Evolutionary conservation across 768 basidiomycete species (phyloP), one percentile per base, ranked within the genome.

Genomic region (Suillus variegatus): DNA sequence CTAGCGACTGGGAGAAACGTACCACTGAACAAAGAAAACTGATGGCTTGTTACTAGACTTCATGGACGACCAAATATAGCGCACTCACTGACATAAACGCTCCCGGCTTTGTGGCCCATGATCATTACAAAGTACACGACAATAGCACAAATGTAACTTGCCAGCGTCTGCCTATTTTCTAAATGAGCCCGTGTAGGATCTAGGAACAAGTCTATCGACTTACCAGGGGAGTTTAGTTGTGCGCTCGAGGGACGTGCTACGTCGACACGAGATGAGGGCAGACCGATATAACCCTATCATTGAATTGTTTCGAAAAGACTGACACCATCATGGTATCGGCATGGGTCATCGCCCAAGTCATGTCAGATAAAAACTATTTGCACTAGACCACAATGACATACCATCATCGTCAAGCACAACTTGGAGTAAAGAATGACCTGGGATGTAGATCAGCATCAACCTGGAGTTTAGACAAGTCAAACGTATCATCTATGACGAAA

Each of bases 401-500:
- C 88, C 84, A 36, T 70, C 67, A n/a, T 91, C 86, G 36, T 88
- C 82, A 40, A 91, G 77, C 16, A 90, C 82, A 38, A 78, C 66
- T 69, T 89, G 84, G 13, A 90, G 65, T 22, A 91, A 73, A 0
- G 90, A 84, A 73, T 91, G 85, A 2, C 89, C 88, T 89, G 28
- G 22, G 3, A 49, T 22, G 32, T 52, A 12, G 41, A 64, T 67
- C 6, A 72, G 56, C 22, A 55, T 55, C 13, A 52, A 22, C 13
- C 14, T 49, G 13, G 14, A 61, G 20, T 2, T 44, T 51, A 14
- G 32, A 35, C 47, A 56, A 60, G 16, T 22, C 6, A 35, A 35
- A n/a, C 40, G 62, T 72, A 86, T 89, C 89, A 73, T 90, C 88
- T 64, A 91, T 78, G 46, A 90, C 69, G 70, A 91, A 91, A 16